These are phyloP conservation scores for Tilletia walkeri DNA, from an alignment of 1,284 basidiomycete species.

Conservation along the genomic window DNA sequence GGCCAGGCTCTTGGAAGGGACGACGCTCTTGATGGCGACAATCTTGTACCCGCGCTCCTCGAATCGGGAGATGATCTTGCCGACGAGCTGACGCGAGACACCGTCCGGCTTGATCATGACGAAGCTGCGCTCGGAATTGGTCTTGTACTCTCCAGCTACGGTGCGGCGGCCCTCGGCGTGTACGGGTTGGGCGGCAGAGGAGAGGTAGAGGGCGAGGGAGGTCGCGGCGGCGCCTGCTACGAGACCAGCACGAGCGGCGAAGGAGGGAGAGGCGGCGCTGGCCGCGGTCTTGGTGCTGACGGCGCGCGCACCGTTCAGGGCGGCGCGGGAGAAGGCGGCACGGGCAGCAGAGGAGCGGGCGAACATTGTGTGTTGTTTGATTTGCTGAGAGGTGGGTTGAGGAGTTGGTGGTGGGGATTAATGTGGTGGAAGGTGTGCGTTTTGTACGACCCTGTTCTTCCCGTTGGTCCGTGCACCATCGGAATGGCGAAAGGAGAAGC, in stretches of 20 bases:
- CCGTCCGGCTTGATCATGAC: constrained; percentile 58
- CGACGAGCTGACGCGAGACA: constrained; percentile 46
- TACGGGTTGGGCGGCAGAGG: constrained; percentile 24
- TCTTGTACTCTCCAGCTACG: constrained; percentile 59
- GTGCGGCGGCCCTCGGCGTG: constrained; percentile 57
- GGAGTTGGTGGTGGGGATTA: no score
- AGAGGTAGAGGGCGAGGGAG: constrained; percentile 31
- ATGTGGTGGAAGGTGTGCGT: no score
- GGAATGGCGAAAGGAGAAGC: no score
- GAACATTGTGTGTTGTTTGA: not conserved
- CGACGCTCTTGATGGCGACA: constrained; percentile 18
- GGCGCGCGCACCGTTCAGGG: constrained; percentile 36
- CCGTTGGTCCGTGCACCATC: no score
- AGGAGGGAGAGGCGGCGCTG: constrained; percentile 16
- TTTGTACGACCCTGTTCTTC: no score
- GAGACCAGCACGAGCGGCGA: constrained; percentile 29
- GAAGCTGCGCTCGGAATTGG: constrained; percentile 57
- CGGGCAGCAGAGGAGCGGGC: constrained; percentile 22
- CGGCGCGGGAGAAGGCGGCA: constrained; percentile 30
- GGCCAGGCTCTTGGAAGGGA: constrained; percentile 35
- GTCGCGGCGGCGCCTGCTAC: constrained; percentile 28
- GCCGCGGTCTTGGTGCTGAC: constrained; percentile 35
- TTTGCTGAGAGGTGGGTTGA: no score
- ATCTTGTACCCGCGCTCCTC: constrained; percentile 41
- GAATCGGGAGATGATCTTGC: constrained; percentile 48